These are phyloP conservation scores for Colletotrichum melonis DNA, from an alignment of 2,329 filamentous ascomycete species.

Conservation along the genomic window DNA sequence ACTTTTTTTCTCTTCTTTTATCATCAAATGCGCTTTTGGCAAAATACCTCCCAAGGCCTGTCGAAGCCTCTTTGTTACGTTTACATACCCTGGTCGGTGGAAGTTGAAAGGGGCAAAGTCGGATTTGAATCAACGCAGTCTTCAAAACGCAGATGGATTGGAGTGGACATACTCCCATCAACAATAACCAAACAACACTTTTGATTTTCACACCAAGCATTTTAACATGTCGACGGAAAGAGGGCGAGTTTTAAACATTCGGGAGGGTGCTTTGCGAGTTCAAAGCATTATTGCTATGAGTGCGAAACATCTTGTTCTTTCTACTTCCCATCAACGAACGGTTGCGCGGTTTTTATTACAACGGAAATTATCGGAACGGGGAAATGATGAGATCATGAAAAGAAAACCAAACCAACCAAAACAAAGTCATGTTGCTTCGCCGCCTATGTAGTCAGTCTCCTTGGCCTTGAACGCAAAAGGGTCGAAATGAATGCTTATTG, in stretches of 20 bases:
- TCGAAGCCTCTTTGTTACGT: slow-evolving; percentile 34
- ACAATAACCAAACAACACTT: not conserved
- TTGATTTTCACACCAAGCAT: slow-evolving; percentile 13
- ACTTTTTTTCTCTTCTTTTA: slow-evolving; percentile 8
- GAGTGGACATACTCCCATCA: not conserved
- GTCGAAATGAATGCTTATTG: slow-evolving; percentile 30
- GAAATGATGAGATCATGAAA: slow-evolving; percentile 31
- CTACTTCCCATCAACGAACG: not conserved
- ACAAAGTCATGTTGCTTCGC: slow-evolving; percentile 32
- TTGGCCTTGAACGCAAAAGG: slow-evolving; percentile 15
- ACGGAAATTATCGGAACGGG: slow-evolving; percentile 23
- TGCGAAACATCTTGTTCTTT: slow-evolving; percentile 12
- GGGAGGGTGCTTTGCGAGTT: slow-evolving; percentile 27
- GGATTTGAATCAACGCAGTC: slow-evolving; percentile 28
- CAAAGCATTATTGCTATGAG: slow-evolving; percentile 17
- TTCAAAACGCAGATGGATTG: slow-evolving; percentile 32
- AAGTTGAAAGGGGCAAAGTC: slow-evolving; percentile 29
- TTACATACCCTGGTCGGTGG: slow-evolving; percentile 35
- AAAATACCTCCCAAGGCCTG: slow-evolving; percentile 15
- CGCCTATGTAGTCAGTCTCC: slow-evolving; percentile 31
- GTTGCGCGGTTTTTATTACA: slow-evolving; percentile 19
- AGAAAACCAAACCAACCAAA: not conserved
- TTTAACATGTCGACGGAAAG: slow-evolving; percentile 3
- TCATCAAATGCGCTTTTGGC: slow-evolving; percentile 17
- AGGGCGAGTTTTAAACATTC: slow-evolving; percentile 5